These are phyloP conservation scores for Zhuliangozyma parablackwelliae DNA, from an alignment of 1,139 yeast genomes.

Conservation along the genomic window DNA sequence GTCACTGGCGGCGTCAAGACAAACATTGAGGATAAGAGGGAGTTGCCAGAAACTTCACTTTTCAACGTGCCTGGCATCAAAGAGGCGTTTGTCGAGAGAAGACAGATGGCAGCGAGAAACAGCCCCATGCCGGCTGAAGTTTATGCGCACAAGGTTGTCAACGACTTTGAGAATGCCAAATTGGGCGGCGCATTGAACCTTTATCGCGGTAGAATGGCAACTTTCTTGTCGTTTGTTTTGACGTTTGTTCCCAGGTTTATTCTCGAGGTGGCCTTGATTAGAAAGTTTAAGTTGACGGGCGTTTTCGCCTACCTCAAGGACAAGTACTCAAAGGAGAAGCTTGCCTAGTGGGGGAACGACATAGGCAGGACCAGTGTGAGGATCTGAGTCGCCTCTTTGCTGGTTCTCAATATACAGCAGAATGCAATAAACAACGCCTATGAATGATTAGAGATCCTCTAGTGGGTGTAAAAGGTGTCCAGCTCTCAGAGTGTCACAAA, in stretches of 20 bases:
- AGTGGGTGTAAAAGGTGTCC: no score
- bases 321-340: constrained; percentile 20
- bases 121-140: constrained; percentile 54
- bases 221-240: constrained; percentile 29
- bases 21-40: constrained; percentile 50
- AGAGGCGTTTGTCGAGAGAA: constrained; percentile 48
- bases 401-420: no score
- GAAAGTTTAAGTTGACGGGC: constrained; percentile 43
- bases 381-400: no score
- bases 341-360: no score
- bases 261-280: constrained; percentile 39
- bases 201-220: constrained; percentile 55
- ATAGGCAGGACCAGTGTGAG: no score
- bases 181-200: constrained; percentile 38
- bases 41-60: constrained; percentile 52
- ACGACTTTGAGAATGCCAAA: constrained; percentile 40
- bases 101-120: constrained; percentile 56
- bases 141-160: constrained; percentile 53
- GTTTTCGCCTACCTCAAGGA: constrained; percentile 19
- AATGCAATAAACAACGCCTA: no score
- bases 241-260: constrained; percentile 46
- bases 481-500: no score
- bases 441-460: no score
- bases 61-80: constrained; percentile 49
- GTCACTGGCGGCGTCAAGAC: constrained; percentile 58